Base-by-base conservation (phyloP, 2,329 filamentous ascomycete species). In the Zelopaecilomyces penicillatus region DNA sequence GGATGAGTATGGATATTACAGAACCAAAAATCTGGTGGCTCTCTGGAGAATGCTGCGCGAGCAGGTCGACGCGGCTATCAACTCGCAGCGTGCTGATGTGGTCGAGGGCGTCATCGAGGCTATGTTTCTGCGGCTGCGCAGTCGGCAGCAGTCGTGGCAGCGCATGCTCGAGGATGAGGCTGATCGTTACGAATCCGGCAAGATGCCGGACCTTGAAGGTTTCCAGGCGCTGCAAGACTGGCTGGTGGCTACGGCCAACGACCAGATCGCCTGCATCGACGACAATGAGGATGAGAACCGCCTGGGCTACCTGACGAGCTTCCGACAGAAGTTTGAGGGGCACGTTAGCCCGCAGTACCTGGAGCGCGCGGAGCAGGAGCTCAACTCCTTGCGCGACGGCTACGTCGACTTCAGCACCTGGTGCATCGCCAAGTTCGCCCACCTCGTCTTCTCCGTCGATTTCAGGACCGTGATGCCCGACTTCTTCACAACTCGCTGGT, bases 21-120 rank as follows among this genome's bases (percentile, higher is more conserved):
- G 91, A 41, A 96, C 90, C 42, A 90, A 87, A 67, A 95, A 90
- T 49, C 73, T 95, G 43, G 85, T 90, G 45, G 90, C 95, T 58
- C 85, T 97, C 73, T 98, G 94, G 90, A 85, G 90, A 48, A 97
- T 98, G 89, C 74, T 98, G 51, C 82, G 87, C 53, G 91, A 98
- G 65, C 93, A 98, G 65, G 78, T 95, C 31, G 80, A 85, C 51
- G 87, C 89, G 0, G 90, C 90, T 4, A 83, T 82, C 35, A 85
- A 87, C 57, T 95, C 89, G 37, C 78, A 90, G 58, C 85, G 93
- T 42, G 78, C 82, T 44, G 93, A 97, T 60, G 89, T 98, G 0
- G 83, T 91, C 6, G 91, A 97, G 67, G 93, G 93, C 51, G 90
- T 97, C 33, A 83, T 97, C 41, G 93, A 97, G 63, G 85, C 90